These are phyloP conservation scores for Primulina tabacum DNA, from an alignment of 257 asterid genomes.

Conservation along the genomic window DNA sequence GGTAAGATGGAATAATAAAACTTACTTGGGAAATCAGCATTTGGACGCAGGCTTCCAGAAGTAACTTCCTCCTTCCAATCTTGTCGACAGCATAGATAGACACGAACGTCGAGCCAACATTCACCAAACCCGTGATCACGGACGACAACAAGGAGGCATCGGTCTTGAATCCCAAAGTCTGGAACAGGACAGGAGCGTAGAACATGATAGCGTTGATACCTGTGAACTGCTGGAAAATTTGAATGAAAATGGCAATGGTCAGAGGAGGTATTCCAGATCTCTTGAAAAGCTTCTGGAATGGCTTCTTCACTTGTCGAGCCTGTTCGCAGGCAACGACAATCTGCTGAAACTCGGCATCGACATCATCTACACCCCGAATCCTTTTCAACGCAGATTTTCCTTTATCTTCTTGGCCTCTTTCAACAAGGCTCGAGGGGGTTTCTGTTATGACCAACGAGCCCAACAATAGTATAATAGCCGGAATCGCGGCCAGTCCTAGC, in stretches of 20 bases:
- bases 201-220: slow-evolving; percentile 82
- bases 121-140: slow-evolving; percentile 55
- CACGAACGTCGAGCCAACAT: slow-evolving; percentile 53
- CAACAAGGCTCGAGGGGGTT: slow-evolving; percentile 67
- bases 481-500: slow-evolving; percentile 56
- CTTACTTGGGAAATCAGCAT: slow-evolving; percentile 53
- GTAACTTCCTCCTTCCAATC: slow-evolving; percentile 64
- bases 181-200: slow-evolving; percentile 69
- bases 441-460: slow-evolving; percentile 64
- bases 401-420: slow-evolving; percentile 36
- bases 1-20: not conserved
- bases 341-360: slow-evolving; percentile 50
- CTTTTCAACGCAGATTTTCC: slow-evolving; percentile 42
- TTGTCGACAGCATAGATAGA: slow-evolving; percentile 51
- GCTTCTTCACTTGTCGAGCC: slow-evolving; percentile 37
- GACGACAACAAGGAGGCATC: slow-evolving; percentile 50
- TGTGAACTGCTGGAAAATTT: slow-evolving; percentile 70
- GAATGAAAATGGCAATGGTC: slow-evolving; percentile 32
- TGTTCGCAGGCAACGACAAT: slow-evolving; percentile 48
- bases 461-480: slow-evolving; percentile 38
- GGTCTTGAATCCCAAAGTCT: slow-evolving; percentile 53
- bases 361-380: slow-evolving; percentile 56
- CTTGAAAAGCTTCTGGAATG: slow-evolving; percentile 45
- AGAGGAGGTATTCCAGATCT: slow-evolving; percentile 47
- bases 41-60: slow-evolving; percentile 67